Evolutionary conservation across 2,329 filamentous ascomycete species (phyloP), one percentile per base, ranked within the genome.

Genomic region (Annulohypoxylon truncatum): DNA sequence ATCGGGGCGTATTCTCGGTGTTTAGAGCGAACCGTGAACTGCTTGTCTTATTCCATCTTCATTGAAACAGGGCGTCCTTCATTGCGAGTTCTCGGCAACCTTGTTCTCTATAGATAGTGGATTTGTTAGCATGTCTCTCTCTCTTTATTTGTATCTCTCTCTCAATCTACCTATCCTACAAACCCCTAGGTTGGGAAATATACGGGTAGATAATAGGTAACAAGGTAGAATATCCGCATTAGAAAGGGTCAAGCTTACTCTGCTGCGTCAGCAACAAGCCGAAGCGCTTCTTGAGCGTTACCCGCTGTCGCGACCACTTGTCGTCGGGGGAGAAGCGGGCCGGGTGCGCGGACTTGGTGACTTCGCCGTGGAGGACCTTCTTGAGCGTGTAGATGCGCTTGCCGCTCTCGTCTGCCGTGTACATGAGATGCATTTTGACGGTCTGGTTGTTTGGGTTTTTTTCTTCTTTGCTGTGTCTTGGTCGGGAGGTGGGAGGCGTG

Each of bases 291-390:
- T 97, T 97, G 76, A 98, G 86, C 18, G 94, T 96, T 52, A 98
- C 94, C 74, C 96, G 90, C 83, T 98, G 95, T 78, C 93, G 92
- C 77, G 94, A 97, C 87, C 96, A 98, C 86, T 97, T 97, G 86
- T 99, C 96, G 82, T 99, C 96, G 70, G 96, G 96, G 48, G 93
- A 97, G 86, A 98, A 99, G 73, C 96, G 88, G 44, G 96, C 96
- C 48, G 96, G 95, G 83, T 98, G 95, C 61, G 96, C 96, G 57
- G 92, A 96, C 86, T 97, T 97, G 80, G 95, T 97, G 77, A 97
- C 93, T 78, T 94, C 89, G 77, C 92, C 91, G 74, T 89, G 85
- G 75, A 87, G 84, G 73, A 96, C 88, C 85, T 98, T 97, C 84
- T 97, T 95, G 72, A 98, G 89, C 50, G 96, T 98, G 87, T 98